phyloP scores from a whole-genome alignment of 2,329 filamentous ascomycete genomes.

The Penicillium sp. region DNA sequence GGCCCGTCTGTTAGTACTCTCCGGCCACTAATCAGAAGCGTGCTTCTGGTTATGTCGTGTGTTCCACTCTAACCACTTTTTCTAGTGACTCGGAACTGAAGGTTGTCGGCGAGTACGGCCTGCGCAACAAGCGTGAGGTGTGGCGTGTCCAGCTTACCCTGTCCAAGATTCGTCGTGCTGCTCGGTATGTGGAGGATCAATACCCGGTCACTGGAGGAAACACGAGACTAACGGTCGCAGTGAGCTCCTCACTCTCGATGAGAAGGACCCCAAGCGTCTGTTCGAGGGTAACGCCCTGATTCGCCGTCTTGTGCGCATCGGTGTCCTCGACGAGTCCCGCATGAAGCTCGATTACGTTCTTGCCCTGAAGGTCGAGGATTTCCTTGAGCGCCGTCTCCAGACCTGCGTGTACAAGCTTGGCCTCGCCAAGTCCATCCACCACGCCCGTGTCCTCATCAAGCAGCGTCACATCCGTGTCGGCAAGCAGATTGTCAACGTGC shows the following conservation, averaged over 20 bases:
- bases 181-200: constrained; percentile 63
- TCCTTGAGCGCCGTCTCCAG: constrained; percentile 99
- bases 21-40: constrained; percentile 98
- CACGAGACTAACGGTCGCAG: constrained; percentile 44
- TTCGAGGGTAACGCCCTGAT: constrained; percentile 99
- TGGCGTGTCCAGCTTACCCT: constrained; percentile 99
- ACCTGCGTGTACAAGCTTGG: constrained; percentile 99
- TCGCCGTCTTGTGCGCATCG: constrained; percentile 98
- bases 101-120: constrained; percentile 99
- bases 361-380: constrained; percentile 98
- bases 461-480: constrained; percentile 99
- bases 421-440: constrained; percentile 99
- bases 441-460: constrained; percentile 98
- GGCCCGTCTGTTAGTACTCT: constrained; percentile 93
- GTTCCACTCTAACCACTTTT: constrained; percentile 65
- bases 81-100: constrained; percentile 97
- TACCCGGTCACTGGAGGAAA: background rate
- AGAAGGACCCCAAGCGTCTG: constrained; percentile 99
- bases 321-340: constrained; percentile 99
- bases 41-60: constrained; percentile 95
- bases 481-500: constrained; percentile 99
- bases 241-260: constrained; percentile 99
- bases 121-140: constrained; percentile 99
- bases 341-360: constrained; percentile 99
- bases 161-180: constrained; percentile 99